Evolutionary conservation across 2,329 filamentous ascomycete species (phyloP).

Genomic region (Fusarium cicatricum): DNA sequence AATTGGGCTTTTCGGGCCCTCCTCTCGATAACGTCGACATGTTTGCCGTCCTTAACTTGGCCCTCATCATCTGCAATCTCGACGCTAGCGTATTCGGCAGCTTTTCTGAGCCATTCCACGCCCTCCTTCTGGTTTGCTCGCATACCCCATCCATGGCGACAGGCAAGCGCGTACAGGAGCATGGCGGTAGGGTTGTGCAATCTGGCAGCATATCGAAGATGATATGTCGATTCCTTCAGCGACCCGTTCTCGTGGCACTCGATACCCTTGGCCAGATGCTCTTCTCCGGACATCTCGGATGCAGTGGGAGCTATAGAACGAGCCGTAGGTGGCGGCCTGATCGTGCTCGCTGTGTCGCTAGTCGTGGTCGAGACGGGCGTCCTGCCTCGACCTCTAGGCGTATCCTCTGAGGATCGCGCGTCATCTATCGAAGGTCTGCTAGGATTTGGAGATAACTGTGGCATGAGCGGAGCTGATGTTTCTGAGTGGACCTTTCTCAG

Average conservation of each 20-base stretch:
- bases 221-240: conserved; percentile 93
- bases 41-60: conserved; percentile 67
- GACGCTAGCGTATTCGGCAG: conserved; percentile 82
- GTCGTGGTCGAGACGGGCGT: conserved; percentile 59
- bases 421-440: conserved; percentile 56
- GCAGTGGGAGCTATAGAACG: conserved; percentile 62
- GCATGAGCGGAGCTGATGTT: conserved; percentile 48
- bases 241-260: conserved; percentile 88
- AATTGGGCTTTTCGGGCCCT: conserved; percentile 93
- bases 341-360: conserved; percentile 64
- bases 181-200: conserved; percentile 91
- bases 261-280: conserved; percentile 91
- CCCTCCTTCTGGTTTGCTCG: conserved; percentile 89
- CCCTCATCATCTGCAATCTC: conserved; percentile 87
- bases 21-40: conserved; percentile 71
- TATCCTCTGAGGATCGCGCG: conserved; percentile 58
- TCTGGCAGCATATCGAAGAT: conserved; percentile 87
- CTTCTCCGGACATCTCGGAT: conserved; percentile 80
- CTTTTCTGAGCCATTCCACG: conserved; percentile 90
- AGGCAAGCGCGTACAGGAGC: conserved; percentile 94
- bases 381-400: conserved; percentile 56
- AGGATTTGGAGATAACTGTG: conserved; percentile 55
- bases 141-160: conserved; percentile 98
- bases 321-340: conserved; percentile 52
- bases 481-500: conserved; percentile 60